Conservation (phyloP, 106 monocot species). For the Chionographis japonica region DNA sequence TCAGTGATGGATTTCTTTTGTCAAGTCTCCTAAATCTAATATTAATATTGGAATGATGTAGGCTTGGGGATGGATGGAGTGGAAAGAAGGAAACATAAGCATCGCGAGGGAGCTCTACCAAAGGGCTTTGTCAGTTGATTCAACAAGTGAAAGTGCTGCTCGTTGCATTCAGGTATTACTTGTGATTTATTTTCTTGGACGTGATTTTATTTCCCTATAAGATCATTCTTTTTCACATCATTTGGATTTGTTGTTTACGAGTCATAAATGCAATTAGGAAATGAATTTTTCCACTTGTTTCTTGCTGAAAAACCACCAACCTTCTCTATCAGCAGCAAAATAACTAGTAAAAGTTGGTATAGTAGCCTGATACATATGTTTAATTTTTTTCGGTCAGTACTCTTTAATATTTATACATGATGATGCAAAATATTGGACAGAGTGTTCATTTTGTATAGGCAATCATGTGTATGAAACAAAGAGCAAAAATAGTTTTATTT, state of each 20-base stretch:
- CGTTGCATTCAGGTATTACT: slow-evolving; percentile 85
- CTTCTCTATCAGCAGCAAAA: too few species aligned
- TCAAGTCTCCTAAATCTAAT: background rate
- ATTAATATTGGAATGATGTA: slow-evolving; percentile 21
- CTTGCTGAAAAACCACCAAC: too few species aligned
- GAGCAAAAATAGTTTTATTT: too few species aligned
- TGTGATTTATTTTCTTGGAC: background rate
- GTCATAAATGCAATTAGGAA: too few species aligned
- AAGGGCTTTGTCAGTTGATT: slow-evolving; percentile 73
- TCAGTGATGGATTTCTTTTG: background rate
- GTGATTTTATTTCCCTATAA: background rate
- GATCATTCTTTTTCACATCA: background rate
- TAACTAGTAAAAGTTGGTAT: too few species aligned
- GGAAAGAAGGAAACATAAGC: slow-evolving; percentile 92
- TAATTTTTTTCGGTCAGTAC: too few species aligned
- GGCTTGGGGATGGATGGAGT: slow-evolving; percentile 99
- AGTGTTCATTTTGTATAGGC: too few species aligned
- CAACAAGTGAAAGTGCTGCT: slow-evolving; percentile 85
- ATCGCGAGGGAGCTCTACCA: slow-evolving; percentile 85
- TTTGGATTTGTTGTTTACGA: background rate
- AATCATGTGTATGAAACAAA: too few species aligned
- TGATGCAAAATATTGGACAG: too few species aligned
- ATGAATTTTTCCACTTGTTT: too few species aligned
- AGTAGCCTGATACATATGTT: too few species aligned
- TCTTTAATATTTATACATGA: too few species aligned